phyloP scores from a whole-genome alignment of 148 eudicot species.

The Amaranthus hypochondriacus region DNA sequence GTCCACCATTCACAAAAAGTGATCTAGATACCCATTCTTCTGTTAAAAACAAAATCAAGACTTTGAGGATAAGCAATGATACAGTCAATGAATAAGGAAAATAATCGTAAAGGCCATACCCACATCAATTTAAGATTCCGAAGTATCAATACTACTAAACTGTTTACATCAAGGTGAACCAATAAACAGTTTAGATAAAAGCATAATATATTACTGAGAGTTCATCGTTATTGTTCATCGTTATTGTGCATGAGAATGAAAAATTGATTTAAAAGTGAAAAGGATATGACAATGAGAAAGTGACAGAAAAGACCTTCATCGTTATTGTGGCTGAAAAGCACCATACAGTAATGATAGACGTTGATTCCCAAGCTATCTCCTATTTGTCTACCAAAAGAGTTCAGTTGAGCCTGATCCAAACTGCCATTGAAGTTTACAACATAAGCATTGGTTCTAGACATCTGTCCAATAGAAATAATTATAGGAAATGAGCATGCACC shows the following conservation, averaged over 20 bases:
- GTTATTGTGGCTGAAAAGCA: conserved; percentile 34
- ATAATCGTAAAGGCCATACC: no score
- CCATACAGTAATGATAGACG: conserved; percentile 63
- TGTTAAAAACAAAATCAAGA: conserved; percentile 22
- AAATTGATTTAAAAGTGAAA: background rate
- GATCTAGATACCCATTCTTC: conserved; percentile 57
- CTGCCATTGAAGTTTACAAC: conserved; percentile 46
- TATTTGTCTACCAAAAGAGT: conserved; percentile 40
- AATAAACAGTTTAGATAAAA: no score
- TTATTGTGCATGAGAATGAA: background rate
- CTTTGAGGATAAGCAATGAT: background rate
- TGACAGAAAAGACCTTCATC: conserved; percentile 31
- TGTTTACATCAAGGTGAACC: no score
- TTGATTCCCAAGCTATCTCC: conserved; percentile 38
- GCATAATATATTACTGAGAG: no score
- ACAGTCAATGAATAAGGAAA: no score
- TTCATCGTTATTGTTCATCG: background rate
- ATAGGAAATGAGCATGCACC: background rate
- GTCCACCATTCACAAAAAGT: conserved; percentile 46
- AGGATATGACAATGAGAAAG: background rate
- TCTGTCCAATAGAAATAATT: background rate
- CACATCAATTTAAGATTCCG: no score
- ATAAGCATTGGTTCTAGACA: conserved; percentile 4
- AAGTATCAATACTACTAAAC: no score
- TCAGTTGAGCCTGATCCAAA: conserved; percentile 61